Percentiles rank a stretch among this genome's conserved stretches.
phyloP scores from a whole-genome alignment of 2,329 filamentous ascomycete species.

The Sclerotinia spermophila region DNA sequence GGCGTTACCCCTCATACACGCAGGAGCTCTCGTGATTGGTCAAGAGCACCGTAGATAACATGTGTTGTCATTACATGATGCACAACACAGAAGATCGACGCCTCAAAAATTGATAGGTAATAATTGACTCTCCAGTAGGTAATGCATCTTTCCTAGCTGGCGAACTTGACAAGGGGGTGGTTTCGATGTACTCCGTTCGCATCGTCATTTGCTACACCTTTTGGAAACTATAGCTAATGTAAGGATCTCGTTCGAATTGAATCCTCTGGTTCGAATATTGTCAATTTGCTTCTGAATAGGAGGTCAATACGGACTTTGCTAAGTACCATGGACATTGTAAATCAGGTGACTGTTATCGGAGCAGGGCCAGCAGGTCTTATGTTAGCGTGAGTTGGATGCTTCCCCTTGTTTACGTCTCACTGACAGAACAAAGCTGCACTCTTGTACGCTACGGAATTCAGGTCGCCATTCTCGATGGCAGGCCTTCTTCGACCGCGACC shows the following conservation, averaged over 20 bases:
- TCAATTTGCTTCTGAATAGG: background rate
- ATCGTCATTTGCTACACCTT: background rate
- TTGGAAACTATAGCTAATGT: background rate
- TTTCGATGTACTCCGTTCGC: background rate
- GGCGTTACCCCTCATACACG: background rate
- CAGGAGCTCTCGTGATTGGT: background rate
- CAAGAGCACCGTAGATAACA: background rate
- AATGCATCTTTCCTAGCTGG: background rate
- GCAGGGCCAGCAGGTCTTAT: conserved; percentile 46
- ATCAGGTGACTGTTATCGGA: conserved; percentile 38
- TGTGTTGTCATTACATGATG: conserved; percentile 14
- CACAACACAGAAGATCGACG: background rate
- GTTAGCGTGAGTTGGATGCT: conserved; percentile 29
- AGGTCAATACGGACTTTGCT: background rate
- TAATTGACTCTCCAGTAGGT: background rate
- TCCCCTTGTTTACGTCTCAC: background rate
- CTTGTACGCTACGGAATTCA: conserved; percentile 58
- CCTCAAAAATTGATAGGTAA: background rate
- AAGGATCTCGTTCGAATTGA: background rate
- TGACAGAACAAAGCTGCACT: conserved; percentile 50
- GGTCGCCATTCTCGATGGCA: conserved; percentile 63
- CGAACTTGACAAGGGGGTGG: background rate
- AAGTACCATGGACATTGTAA: conserved; percentile 1
- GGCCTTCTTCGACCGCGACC: conserved; percentile 56
- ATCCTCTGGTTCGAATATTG: background rate